These are phyloP conservation scores for Hapsidospora chrysogenum DNA, from an alignment of 495 filamentous ascomycete species.

Conservation along the genomic window DNA sequence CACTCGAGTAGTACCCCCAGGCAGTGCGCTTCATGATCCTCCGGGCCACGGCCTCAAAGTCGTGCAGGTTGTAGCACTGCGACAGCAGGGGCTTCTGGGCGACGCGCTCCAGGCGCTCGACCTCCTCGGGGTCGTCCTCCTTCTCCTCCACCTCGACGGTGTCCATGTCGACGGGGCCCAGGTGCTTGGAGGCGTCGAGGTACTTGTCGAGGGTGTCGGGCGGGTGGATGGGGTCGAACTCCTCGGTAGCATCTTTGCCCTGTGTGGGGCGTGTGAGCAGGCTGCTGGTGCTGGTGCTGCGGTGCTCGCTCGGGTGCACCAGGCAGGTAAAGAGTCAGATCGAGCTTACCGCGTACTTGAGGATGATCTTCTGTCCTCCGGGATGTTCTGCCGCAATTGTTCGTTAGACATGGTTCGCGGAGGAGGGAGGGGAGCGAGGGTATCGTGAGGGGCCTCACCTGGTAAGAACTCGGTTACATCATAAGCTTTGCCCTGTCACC, in stretches of 20 bases:
- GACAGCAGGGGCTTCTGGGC: conserved; percentile 63
- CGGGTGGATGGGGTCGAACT: conserved; percentile 70
- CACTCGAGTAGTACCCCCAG: conserved; percentile 94
- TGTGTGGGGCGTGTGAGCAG: conserved; percentile 6
- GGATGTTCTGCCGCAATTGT: conserved; percentile 42
- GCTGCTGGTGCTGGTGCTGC: neutral
- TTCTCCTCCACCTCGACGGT: conserved; percentile 64
- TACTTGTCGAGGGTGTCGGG: conserved; percentile 66
- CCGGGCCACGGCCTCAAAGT: conserved; percentile 84
- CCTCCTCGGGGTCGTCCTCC: conserved; percentile 58
- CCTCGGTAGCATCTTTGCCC: conserved; percentile 73
- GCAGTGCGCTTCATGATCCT: conserved; percentile 84
- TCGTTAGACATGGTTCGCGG: neutral
- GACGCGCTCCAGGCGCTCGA: conserved; percentile 57
- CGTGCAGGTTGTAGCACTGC: conserved; percentile 87
- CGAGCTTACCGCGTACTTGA: conserved; percentile 48
- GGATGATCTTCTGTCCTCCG: conserved; percentile 60
- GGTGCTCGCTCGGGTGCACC: too few species aligned
- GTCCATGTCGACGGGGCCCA: conserved; percentile 80
- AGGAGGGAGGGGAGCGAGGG: neutral
- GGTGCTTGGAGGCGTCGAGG: conserved; percentile 69
- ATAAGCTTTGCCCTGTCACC: conserved; percentile 40
- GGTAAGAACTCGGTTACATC: conserved; percentile 64
- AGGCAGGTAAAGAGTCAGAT: neutral
- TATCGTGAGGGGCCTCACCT: conserved; percentile 19